Evolutionary conservation across 148 eudicot species (phyloP).

Genomic region (Fagopyrum homotropicum): DNA sequence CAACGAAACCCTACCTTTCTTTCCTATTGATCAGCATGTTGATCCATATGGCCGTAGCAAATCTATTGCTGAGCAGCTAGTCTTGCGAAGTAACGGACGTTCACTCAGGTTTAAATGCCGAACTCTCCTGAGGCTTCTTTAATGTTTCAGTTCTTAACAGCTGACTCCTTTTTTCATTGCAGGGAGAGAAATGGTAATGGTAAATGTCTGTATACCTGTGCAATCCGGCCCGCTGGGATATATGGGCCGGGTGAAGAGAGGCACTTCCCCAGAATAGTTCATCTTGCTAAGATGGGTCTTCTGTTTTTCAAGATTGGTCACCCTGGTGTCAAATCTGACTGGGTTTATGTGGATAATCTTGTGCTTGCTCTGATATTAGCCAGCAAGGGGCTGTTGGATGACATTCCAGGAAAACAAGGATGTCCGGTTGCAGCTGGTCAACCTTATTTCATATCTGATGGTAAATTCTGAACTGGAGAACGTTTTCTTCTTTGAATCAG

Average conservation of each 20-base stretch:
- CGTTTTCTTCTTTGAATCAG: not conserved
- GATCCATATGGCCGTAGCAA: slow-evolving; percentile 94
- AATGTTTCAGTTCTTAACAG: not conserved
- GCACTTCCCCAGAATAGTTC: slow-evolving; percentile 70
- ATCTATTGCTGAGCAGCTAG: slow-evolving; percentile 86
- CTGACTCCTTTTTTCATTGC: not conserved
- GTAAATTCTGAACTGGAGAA: slow-evolving; percentile 24
- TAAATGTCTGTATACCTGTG: slow-evolving; percentile 65
- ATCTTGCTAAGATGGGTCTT: slow-evolving; percentile 60
- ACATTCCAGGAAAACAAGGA: slow-evolving; percentile 70
- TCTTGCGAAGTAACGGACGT: slow-evolving; percentile 71
- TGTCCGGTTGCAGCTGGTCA: slow-evolving; percentile 84
- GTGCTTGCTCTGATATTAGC: slow-evolving; percentile 71
- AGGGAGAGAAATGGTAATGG: slow-evolving; percentile 65
- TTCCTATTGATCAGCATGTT: slow-evolving; percentile 67
- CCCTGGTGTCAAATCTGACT: slow-evolving; percentile 51
- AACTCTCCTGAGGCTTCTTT: not conserved
- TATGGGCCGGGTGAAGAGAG: slow-evolving; percentile 98
- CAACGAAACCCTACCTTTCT: slow-evolving; percentile 67
- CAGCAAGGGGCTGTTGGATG: slow-evolving; percentile 95
- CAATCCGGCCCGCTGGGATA: slow-evolving; percentile 88
- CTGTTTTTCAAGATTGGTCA: slow-evolving; percentile 67
- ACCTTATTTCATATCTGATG: slow-evolving; percentile 89
- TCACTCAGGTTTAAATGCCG: slow-evolving; percentile 47
- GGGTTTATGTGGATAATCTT: slow-evolving; percentile 90